Percentiles rank a stretch among this genome's conserved stretches.
These are phyloP conservation scores for Populus davidiana DNA, from an alignment of 345 rosid species.

Conservation along the genomic window DNA sequence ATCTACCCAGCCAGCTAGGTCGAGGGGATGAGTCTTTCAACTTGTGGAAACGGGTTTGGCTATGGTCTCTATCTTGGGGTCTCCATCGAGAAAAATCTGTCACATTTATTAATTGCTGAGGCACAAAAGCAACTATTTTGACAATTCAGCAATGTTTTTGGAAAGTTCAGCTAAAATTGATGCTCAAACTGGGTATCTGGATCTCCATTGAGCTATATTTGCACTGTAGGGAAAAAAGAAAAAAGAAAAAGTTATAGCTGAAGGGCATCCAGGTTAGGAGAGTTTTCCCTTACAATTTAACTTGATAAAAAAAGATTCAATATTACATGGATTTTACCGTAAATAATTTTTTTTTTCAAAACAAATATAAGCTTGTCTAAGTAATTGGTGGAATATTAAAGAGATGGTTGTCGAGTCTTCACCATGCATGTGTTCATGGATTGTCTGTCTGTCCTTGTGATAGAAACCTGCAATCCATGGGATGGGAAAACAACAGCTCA, in stretches of 20 bases:
- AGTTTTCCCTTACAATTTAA: too few relatives aligned
- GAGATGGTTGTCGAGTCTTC: too few relatives aligned
- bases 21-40: constrained; percentile 3
- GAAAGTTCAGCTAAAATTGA: neutral
- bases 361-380: too few relatives aligned
- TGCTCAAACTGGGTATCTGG: neutral
- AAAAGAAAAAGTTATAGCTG: too few relatives aligned
- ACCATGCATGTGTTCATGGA: neutral
- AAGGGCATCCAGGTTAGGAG: too few relatives aligned
- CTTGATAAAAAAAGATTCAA: too few relatives aligned
- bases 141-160: neutral
- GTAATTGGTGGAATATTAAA: too few relatives aligned
- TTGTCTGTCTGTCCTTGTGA: neutral
- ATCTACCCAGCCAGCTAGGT: constrained; percentile 3
- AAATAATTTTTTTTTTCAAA: too few relatives aligned
- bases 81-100: constrained; percentile 11
- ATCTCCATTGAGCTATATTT: neutral
- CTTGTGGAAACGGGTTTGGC: constrained; percentile 16
- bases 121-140: constrained; percentile 3
- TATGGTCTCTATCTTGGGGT: constrained; percentile 3
- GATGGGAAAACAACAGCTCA: neutral
- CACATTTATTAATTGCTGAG: constrained; percentile 17
- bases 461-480: neutral
- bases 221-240: too few relatives aligned
- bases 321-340: too few relatives aligned